phyloP scores from a whole-genome alignment of 2,329 filamentous ascomycete genomes.

The Aspergillus neoniger region DNA sequence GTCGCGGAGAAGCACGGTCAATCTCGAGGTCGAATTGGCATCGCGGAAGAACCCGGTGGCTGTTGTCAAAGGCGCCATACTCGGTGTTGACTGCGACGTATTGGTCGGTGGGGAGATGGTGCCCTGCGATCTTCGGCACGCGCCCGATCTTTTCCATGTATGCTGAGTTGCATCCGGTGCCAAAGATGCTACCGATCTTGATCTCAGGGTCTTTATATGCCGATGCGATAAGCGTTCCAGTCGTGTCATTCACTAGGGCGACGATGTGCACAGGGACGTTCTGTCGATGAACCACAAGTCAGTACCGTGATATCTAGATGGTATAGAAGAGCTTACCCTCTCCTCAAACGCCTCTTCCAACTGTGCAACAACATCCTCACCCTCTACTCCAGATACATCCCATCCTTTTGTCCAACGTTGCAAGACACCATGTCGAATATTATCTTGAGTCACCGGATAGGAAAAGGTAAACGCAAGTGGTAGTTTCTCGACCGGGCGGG shows the following conservation, averaged over 20 bases:
- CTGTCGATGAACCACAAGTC: slow-evolving; percentile 41
- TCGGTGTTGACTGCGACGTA: slow-evolving; percentile 93
- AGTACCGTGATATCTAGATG: neutral
- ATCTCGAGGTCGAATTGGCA: slow-evolving; percentile 65
- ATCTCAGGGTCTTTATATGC: slow-evolving; percentile 84
- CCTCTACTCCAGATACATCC: slow-evolving; percentile 84
- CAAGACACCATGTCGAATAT: slow-evolving; percentile 79
- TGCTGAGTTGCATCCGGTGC: slow-evolving; percentile 91
- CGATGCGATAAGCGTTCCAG: slow-evolving; percentile 87
- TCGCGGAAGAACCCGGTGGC: slow-evolving; percentile 75
- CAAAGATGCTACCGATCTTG: slow-evolving; percentile 92
- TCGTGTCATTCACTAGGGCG: slow-evolving; percentile 91
- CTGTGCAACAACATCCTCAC: slow-evolving; percentile 78
- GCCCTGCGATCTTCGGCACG: slow-evolving; percentile 81
- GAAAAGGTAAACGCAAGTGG: slow-evolving; percentile 88
- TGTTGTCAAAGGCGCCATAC: slow-evolving; percentile 90
- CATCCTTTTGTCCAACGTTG: slow-evolving; percentile 94
- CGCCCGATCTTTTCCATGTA: slow-evolving; percentile 87
- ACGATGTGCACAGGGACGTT: slow-evolving; percentile 81
- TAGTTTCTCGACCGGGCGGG: slow-evolving; percentile 52
- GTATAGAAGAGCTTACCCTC: slow-evolving; percentile 48
- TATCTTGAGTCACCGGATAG: slow-evolving; percentile 81
- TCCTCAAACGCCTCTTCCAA: slow-evolving; percentile 71
- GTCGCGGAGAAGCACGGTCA: slow-evolving; percentile 83
- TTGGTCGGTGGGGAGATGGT: slow-evolving; percentile 72